These are phyloP conservation scores for Ganoderma lingzhi DNA, from an alignment of 1,284 basidiomycete genomes.

Conservation along the genomic window DNA sequence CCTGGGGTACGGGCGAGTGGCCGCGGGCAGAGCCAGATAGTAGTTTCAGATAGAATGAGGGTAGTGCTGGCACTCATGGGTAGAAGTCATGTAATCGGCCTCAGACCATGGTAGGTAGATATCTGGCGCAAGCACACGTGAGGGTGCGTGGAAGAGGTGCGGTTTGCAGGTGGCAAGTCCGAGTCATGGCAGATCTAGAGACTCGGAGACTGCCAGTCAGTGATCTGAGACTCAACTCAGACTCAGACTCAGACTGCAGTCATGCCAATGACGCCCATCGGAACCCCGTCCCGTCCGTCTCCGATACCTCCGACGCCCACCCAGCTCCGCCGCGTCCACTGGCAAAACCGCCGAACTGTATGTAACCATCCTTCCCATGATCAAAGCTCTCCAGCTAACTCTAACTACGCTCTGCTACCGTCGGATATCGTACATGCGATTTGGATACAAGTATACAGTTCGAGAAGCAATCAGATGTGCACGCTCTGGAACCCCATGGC, in stretches of 20 bases:
- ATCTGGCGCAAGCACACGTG: neutral
- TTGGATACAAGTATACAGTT: neutral
- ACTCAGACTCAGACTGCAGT: no score
- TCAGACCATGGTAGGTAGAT: slow-evolving; percentile 13
- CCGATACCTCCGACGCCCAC: neutral
- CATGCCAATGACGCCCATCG: neutral
- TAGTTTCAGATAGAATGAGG: slow-evolving; percentile 13
- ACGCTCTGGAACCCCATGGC: neutral
- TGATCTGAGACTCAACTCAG: no score
- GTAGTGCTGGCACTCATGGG: slow-evolving; percentile 22
- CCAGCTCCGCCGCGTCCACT: no score
- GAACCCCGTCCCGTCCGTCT: neutral
- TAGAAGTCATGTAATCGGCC: neutral
- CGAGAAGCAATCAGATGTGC: neutral
- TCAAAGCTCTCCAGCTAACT: neutral
- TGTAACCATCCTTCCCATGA: no score
- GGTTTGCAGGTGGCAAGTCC: neutral
- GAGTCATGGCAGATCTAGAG: neutral
- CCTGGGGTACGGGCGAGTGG: slow-evolving; percentile 56
- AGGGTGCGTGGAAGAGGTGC: neutral
- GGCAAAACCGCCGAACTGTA: no score
- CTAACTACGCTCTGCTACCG: neutral
- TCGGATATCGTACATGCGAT: neutral
- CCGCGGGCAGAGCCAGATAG: slow-evolving; percentile 48
- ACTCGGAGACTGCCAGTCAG: no score